Evolutionary conservation across 345 rosid genomes (phyloP), one percentile per base, ranked within the genome.

Genomic region (Orychophragmus violaceus): DNA sequence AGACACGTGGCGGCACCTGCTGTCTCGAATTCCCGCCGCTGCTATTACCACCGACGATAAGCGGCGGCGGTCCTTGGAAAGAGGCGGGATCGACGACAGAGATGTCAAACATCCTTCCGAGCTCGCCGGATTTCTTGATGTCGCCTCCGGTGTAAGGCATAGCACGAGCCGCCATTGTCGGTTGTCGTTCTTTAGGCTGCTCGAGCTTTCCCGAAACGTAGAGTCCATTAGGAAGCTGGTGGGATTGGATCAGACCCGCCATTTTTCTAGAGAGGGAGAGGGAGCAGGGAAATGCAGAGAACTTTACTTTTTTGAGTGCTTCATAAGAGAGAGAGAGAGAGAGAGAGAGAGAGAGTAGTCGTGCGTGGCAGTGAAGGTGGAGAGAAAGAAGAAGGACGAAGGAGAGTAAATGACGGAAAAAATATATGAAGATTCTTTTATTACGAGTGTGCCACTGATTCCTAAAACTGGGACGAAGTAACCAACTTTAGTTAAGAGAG

Each of bases 71-170:
- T 25, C 66, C 78, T 41, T 55, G 65, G 1, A 85, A 53, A 1
- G 87, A 68, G n/a, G 74, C 30, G 13, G 71, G 66, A 68, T 82
- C 84, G 25, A 65, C 50, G 17, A 75, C 82, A 7, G 92, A 87
- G 66, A 89, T 85, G 63, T 91, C 96, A 46, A 92, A 87, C 98
- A 92, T 92, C 79, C 87, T 87, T 2, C 98, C 93, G 5, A 89
- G 79, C 80, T 92, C 98, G 0, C 98, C 98, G n/a, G n/a, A n/a
- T n/a, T n/a, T n/a, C n/a, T n/a, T n/a, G n/a, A n/a, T n/a, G n/a
- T n/a, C n/a, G n/a, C n/a, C n/a, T n/a, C n/a, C n/a, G n/a, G n/a
- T n/a, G n/a, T n/a, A n/a, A n/a, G n/a, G n/a, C n/a, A n/a, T 80
- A 0, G 98, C 85, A 4, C 91, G 80, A 8, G 91, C 80, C 11